Conservation (phyloP, 1,284 basidiomycete species). For the Laetiporus sulphureus region DNA sequence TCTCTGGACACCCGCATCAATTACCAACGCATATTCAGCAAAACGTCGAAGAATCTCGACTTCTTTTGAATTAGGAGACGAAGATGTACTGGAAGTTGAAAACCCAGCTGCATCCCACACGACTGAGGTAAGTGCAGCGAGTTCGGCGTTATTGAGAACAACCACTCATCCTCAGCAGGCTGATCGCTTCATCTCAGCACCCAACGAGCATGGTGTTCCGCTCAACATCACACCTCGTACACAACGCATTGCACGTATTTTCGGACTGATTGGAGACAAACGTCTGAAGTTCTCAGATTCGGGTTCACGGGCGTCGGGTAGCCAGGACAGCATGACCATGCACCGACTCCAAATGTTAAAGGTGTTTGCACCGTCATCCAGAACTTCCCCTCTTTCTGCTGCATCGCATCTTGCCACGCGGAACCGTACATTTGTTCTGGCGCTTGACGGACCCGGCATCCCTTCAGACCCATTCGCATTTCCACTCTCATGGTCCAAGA, state of each 20-base stretch:
- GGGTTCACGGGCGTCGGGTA: slow-evolving; percentile 16
- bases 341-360: slow-evolving; percentile 34
- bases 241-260: slow-evolving; percentile 39
- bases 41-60: not conserved
- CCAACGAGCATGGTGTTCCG: slow-evolving; percentile 31
- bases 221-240: slow-evolving; percentile 41
- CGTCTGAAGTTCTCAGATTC: slow-evolving; percentile 34
- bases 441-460: slow-evolving; percentile 43
- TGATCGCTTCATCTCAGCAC: slow-evolving; percentile 39
- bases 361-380: slow-evolving; percentile 29
- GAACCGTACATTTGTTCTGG: slow-evolving; percentile 41
- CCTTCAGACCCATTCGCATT: slow-evolving; percentile 39
- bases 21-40: not conserved
- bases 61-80: not conserved
- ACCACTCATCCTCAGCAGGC: slow-evolving; percentile 27
- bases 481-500: slow-evolving; percentile 39
- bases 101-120: not conserved
- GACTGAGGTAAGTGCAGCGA: not conserved
- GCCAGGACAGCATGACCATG: slow-evolving; percentile 24
- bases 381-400: slow-evolving; percentile 32
- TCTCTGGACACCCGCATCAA: not conserved
- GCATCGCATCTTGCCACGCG: slow-evolving; percentile 35
- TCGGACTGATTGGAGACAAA: slow-evolving; percentile 40
- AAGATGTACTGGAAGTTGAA: not conserved
- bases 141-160: too few relatives aligned